Conservation (phyloP, 306 rosid genomes). For the apple (Malus domestica) region DNA sequence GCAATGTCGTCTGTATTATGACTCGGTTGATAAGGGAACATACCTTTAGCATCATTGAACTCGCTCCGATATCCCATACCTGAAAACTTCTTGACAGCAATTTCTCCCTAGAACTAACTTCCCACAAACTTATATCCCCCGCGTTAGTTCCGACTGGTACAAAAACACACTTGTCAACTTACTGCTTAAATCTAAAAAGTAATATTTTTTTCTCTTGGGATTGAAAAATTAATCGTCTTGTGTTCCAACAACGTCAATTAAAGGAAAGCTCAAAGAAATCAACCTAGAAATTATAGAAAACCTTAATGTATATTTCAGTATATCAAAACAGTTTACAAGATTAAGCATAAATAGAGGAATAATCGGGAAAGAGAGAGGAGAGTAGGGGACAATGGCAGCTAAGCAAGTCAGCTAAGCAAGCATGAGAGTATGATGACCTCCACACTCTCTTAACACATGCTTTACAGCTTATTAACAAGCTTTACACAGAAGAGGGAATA, state of each 20-base stretch:
- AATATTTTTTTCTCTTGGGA: background rate
- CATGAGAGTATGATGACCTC: too few relatives aligned
- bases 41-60: conserved; percentile 74
- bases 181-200: background rate
- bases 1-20: background rate
- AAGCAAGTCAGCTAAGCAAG: too few relatives aligned
- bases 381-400: too few relatives aligned
- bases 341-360: too few relatives aligned
- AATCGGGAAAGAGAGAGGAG: too few relatives aligned
- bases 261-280: conserved; percentile 1
- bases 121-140: conserved; percentile 92
- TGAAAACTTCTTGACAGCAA: conserved; percentile 61
- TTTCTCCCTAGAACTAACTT: conserved; percentile 72
- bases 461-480: too few relatives aligned
- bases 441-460: too few relatives aligned
- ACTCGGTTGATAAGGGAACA: background rate
- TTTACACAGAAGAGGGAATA: too few relatives aligned
- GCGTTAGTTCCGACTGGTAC: conserved; percentile 69
- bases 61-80: conserved; percentile 68
- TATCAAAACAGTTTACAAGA: too few relatives aligned
- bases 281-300: conserved; percentile 26
- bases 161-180: background rate
- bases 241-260: background rate
- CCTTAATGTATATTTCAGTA: too few relatives aligned
- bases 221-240: background rate